Evolutionary conservation across 345 rosid species (phyloP).

Genomic region (Gossypium anomalum): DNA sequence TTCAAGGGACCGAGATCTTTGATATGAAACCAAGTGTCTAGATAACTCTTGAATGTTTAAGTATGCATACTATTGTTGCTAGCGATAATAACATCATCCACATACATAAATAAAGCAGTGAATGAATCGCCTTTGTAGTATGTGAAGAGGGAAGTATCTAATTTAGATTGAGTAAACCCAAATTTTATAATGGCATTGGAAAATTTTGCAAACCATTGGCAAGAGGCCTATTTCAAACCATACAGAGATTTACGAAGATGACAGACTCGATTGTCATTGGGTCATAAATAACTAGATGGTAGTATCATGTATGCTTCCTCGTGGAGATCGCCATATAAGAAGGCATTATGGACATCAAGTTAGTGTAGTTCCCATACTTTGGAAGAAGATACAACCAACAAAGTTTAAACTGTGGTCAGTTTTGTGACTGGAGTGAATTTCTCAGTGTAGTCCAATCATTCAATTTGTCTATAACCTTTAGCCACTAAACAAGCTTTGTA

Average conservation of each 20-base stretch:
- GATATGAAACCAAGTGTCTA: neutral
- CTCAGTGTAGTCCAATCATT: neutral
- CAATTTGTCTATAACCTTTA: neutral
- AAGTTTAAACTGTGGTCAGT: neutral
- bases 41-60: neutral
- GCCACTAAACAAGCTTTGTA: neutral
- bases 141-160: neutral
- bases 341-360: neutral
- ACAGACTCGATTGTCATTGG: neutral
- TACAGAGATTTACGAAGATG: neutral
- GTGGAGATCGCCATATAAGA: too few relatives aligned
- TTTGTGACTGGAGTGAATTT: neutral
- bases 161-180: neutral
- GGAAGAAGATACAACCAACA: neutral
- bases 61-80: too few relatives aligned
- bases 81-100: too few relatives aligned
- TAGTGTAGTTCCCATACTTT: neutral
- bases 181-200: neutral
- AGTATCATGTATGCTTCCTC: neutral
- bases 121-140: neutral
- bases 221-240: neutral
- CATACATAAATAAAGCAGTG: too few relatives aligned
- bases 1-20: neutral
- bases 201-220: neutral
- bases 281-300: neutral